Base-by-base conservation (phyloP, 305 asterid genomes). In the Solanum aculeatissimum region DNA sequence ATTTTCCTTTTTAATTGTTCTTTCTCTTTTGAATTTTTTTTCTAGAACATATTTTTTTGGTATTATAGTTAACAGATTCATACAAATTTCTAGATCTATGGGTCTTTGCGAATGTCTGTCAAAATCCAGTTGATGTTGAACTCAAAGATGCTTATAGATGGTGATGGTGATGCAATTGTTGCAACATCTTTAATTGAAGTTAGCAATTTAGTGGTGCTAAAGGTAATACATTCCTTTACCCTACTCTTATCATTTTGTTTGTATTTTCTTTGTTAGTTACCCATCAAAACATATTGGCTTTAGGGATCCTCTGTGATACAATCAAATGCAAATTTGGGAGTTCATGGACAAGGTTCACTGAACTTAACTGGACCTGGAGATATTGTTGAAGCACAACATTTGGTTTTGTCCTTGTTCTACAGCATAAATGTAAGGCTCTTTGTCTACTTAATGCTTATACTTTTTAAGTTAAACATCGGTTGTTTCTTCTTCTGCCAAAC, bases 291-390 rank as follows among this genome's bases (percentile, higher is more conserved):
- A 47, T 60, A 55, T 65, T 86, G 83, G 84, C 85, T 49, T 42
- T 89, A 95, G 98, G 98, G 96, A 84, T 92, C 98, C 72, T 95
- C 98, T 62, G 85, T 92, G 89, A 95, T 95, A 91, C 97, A 86
- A 86, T 95, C 98, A 85, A 94, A 94, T 89, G 95, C 96, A 68
- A 92, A 94, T 91, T 90, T 95, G 93, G 98, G 96, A 89, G 91
- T 95, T 87, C 95, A 93, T 83, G 98, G 98, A 84, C 97, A 95
- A 92, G 98, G 98, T 60, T 92, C 98, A 32, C 90, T 95, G 93
- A 95, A 95, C 91, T 90, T 95, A 91, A 82, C 98, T 66, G 98
- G 98, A 85, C 89, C 93, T 74, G 98, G 98, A 87, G 95, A 93
- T 92, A 86, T 92, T 87, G 93, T 95, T 90, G 98, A 92, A 89